Conservation (phyloP, 2,329 filamentous ascomycete genomes). For the Dactylellina sp. region DNA sequence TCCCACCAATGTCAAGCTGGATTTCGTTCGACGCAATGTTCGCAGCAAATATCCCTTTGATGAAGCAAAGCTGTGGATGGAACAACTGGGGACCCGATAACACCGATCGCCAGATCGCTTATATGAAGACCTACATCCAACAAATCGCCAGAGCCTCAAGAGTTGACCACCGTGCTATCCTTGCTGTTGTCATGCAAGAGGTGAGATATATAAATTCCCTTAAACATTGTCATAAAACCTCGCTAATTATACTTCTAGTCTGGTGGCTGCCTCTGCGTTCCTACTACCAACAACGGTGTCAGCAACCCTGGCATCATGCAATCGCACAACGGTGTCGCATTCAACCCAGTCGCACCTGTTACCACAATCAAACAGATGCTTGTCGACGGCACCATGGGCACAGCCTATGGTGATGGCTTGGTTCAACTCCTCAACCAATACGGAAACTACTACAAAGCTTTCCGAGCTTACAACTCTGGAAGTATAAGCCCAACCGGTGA, state of each 20-base stretch:
- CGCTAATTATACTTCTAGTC: slow-evolving; percentile 58
- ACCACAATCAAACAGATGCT: slow-evolving; percentile 61
- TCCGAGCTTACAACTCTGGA: slow-evolving; percentile 65
- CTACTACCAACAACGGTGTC: slow-evolving; percentile 63
- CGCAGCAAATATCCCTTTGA: slow-evolving; percentile 43
- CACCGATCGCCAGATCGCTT: slow-evolving; percentile 37
- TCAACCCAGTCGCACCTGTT: slow-evolving; percentile 56
- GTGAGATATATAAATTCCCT: slow-evolving; percentile 35
- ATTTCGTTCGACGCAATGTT: slow-evolving; percentile 56
- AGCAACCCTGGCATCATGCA: slow-evolving; percentile 65
- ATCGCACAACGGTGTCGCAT: slow-evolving; percentile 63
- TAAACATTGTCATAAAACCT: too few relatives aligned
- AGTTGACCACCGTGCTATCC: slow-evolving; percentile 64
- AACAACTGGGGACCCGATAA: slow-evolving; percentile 54
- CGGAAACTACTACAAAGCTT: slow-evolving; percentile 63
- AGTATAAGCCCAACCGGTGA: slow-evolving; percentile 62
- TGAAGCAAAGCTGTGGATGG: slow-evolving; percentile 53
- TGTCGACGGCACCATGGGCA: slow-evolving; percentile 61
- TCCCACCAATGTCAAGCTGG: slow-evolving; percentile 31
- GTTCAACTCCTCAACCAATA: slow-evolving; percentile 59
- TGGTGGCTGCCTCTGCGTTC: slow-evolving; percentile 64
- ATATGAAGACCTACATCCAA: slow-evolving; percentile 45
- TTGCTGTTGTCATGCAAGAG: slow-evolving; percentile 66
- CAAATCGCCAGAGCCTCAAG: slow-evolving; percentile 49
- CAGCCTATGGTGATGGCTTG: slow-evolving; percentile 59